These are phyloP conservation scores for Pilobolus umbonatus DNA, from an alignment of 192 early-diverging fungal species.

Conservation along the genomic window DNA sequence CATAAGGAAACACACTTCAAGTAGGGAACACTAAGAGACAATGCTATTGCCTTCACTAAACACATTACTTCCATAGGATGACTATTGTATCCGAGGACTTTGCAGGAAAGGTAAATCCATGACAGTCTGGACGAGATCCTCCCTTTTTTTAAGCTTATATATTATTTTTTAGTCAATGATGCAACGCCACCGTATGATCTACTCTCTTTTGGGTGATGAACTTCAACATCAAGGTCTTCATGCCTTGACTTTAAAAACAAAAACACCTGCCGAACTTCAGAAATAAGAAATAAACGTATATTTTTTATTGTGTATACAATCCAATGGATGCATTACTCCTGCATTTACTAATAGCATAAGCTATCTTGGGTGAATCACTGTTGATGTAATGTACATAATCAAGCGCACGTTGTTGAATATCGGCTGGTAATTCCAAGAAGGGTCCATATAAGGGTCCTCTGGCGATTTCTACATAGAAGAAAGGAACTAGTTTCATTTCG, in stretches of 20 bases:
- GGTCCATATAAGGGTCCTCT: slow-evolving; percentile 43
- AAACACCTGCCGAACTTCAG: slow-evolving; percentile 63
- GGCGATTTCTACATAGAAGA: slow-evolving; percentile 28
- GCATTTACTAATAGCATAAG: slow-evolving; percentile 4
- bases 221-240: slow-evolving; percentile 63
- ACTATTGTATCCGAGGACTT: slow-evolving; percentile 8
- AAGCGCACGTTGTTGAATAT: slow-evolving; percentile 39
- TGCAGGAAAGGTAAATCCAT: slow-evolving; percentile 7
- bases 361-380: slow-evolving; percentile 21
- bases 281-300: slow-evolving; percentile 17
- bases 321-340: slow-evolving; percentile 3
- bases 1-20: slow-evolving; percentile 83
- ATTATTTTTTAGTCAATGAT: slow-evolving; percentile 36
- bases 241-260: slow-evolving; percentile 72
- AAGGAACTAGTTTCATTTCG: slow-evolving; percentile 28
- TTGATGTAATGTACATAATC: slow-evolving; percentile 41
- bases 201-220: slow-evolving; percentile 64
- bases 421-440: slow-evolving; percentile 34
- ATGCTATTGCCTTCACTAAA: neutral
- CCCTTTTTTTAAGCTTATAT: slow-evolving; percentile 4
- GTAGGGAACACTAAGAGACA: slow-evolving; percentile 35
- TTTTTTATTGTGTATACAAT: slow-evolving; percentile 18
- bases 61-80: neutral
- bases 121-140: neutral
- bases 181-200: slow-evolving; percentile 67